Conservation (phyloP, 345 rosid genomes). For the Hypericum androsaemum region DNA sequence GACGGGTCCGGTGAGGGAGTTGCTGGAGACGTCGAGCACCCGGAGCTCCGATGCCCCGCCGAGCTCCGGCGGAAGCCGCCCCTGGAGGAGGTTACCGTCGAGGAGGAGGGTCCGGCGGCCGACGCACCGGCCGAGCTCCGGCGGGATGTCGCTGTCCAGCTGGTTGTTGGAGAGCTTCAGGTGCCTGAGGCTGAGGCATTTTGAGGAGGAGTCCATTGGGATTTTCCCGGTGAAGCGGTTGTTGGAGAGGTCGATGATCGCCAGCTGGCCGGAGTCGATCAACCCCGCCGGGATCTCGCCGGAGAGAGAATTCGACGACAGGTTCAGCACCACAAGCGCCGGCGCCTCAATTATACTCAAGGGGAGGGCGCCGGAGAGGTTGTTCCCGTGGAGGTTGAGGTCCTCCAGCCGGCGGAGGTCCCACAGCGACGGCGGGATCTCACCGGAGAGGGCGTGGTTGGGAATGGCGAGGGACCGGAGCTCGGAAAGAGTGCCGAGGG, state of each 20-base stretch:
- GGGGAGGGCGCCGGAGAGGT: constrained; percentile 35
- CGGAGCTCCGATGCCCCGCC: constrained; percentile 44
- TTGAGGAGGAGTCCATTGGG: too few species aligned
- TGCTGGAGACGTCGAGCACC: constrained; percentile 53
- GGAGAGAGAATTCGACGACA: constrained; percentile 31
- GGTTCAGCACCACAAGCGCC: constrained; percentile 36
- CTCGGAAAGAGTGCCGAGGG: constrained; percentile 16
- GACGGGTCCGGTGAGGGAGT: constrained; percentile 38
- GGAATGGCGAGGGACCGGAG: constrained; percentile 14
- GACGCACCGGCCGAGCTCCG: constrained; percentile 38
- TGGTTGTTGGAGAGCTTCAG: constrained; percentile 48
- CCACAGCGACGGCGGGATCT: constrained; percentile 6
- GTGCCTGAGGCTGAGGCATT: constrained; percentile 32
- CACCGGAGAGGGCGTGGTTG: not conserved
- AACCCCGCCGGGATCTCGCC: constrained; percentile 35
- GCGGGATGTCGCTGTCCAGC: constrained; percentile 31
- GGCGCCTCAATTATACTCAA: constrained; percentile 24
- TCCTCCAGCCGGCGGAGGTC: constrained; percentile 9
- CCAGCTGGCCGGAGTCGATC: constrained; percentile 31
- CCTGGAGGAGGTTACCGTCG: constrained; percentile 46
- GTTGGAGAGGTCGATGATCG: constrained; percentile 28
- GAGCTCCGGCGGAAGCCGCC: constrained; percentile 43
- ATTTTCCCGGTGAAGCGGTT: constrained; percentile 35
- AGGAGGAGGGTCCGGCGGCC: constrained; percentile 38
- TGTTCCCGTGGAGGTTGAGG: constrained; percentile 36